Percentiles rank a stretch among this genome's conserved stretches.
These are phyloP conservation scores for Macrotyloma uniflorum DNA, from an alignment of 306 rosid species.

Conservation along the genomic window DNA sequence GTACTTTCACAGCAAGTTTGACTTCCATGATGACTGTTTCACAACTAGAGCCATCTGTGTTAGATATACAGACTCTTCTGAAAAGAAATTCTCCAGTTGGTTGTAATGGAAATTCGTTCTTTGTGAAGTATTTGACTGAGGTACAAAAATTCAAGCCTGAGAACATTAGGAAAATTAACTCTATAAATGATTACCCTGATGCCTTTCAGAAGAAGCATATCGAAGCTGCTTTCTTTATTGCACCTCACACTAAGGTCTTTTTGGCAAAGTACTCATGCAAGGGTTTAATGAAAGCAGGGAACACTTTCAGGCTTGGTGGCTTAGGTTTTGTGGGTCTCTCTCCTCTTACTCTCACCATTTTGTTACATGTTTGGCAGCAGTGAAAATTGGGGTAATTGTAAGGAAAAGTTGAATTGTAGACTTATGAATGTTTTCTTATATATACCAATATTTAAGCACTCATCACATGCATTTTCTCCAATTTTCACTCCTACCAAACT, in stretches of 20 bases:
- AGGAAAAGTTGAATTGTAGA: neutral
- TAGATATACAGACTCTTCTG: constrained; percentile 48
- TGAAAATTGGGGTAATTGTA: constrained; percentile 1
- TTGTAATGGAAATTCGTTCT: constrained; percentile 58
- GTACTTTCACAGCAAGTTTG: constrained; percentile 65
- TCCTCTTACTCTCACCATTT: constrained; percentile 3
- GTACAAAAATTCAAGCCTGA: constrained; percentile 39
- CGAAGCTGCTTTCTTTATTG: constrained; percentile 65
- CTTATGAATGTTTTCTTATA: neutral
- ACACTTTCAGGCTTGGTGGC: constrained; percentile 56
- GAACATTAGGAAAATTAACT: constrained; percentile 43
- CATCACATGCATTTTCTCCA: neutral
- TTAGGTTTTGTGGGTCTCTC: constrained; percentile 59
- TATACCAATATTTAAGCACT: neutral
- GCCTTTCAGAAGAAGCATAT: constrained; percentile 57
- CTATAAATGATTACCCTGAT: constrained; percentile 51
- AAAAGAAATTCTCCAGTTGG: constrained; percentile 54
- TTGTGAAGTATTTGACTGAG: constrained; percentile 43
- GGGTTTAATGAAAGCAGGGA: constrained; percentile 47
- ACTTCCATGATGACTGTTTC: constrained; percentile 60
- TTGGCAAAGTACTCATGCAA: constrained; percentile 58
- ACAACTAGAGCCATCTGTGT: constrained; percentile 53
- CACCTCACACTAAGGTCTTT: constrained; percentile 69
- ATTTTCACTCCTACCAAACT: constrained; percentile 25
- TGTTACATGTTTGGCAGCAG: neutral